Base-by-base conservation (phyloP, 805 yeast genomes). In the Cephaloascus albidus region DNA sequence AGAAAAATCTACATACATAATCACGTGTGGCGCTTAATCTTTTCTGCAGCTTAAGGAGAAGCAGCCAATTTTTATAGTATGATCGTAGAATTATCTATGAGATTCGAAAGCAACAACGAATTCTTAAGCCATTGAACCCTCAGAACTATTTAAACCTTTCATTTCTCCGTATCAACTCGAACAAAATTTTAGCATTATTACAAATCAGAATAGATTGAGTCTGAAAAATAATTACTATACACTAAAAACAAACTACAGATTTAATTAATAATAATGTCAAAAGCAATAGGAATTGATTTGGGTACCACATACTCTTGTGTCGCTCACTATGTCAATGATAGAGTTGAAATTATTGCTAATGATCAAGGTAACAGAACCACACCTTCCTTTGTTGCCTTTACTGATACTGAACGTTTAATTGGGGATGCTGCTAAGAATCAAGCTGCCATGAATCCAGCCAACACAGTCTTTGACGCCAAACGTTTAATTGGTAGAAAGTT, bases 401-500 rank as follows among this genome's bases (percentile, higher is more conserved):
- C 61, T 48, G 55, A 57, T 52, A 70, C 64, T 59, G 72, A 66
- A 63, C 63, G 72, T 63, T 66, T 66, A 58, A 66, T 66, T 54
- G 72, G 72, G 65, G 72, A 66, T 53, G 71, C 72, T 47, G 72
- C 72, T 47, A 66, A 66, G 61, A 66, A 66, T 57, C 72, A 66
- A 55, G 72, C 72, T 49, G 72, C 72, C 50, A 61, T 66, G 55
- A 66, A 66, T 66, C 72, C 72, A 57, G 62, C 55, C 55, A 66
- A 66, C 62, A 66, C 72, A 45, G 70, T 66, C 49, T 66, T 66
- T 60, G 72, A 66, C 51, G 72, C 72, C 48, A 66, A 66, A 61
- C 68, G 72, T 61, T 66, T 66, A 56, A 66, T 66, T 64, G 82
- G 81, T 66, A 76, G 77, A 73, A 78, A 68, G 62, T 74, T 69